Base-by-base conservation (phyloP, 257 asterid species). In the Parsonsia alboflavescens region DNA sequence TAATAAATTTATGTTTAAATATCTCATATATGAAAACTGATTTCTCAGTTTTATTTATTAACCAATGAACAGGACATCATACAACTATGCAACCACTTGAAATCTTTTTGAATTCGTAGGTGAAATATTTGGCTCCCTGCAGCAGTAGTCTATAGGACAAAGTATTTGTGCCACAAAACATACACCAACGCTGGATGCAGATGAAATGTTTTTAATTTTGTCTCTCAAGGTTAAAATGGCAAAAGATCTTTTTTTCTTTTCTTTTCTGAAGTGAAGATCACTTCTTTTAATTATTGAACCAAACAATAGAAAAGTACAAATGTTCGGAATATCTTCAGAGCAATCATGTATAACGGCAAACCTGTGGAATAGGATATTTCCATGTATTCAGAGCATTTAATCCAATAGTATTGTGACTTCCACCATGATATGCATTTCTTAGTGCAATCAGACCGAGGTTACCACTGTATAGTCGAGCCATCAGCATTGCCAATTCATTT, bases 291-390 rank as follows among this genome's bases (percentile, higher is more conserved):
- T 48, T 39, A 74, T 12, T 17, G 30, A 26, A 24, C 13, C n/a
- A 41, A 21, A 33, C 19, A 21, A 50, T 50, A 42, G 21, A 59
- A 33, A 16, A 33, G 24, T 5, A 39, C 2, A 64, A 64, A 36
- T 2, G 70, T 17, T 21, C 49, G 10, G 45, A 5, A 16, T 39
- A 36, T 36, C 22, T 33, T 33, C 24, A 5, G 9, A 4, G 12
- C 53, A 72, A 19, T 33, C 45, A 24, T 33, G 49, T 13, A 44
- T 30, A 61, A 7, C 54, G 28, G 70, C 64, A 67, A 83, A 93
- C 98, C 98, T 93, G 98, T 66, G 97, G 97, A 82, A 91, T 91
- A 0, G 96, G 94, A 76, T 91, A 93, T 83, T 93, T 93, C 97
- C 97, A 91, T 12, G 97, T 89, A 86, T 84, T 92, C 36, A 94